Evolutionary conservation across 352 stramenopile genomes (phyloP).

Genomic region (Phytophthora pinifolia): DNA sequence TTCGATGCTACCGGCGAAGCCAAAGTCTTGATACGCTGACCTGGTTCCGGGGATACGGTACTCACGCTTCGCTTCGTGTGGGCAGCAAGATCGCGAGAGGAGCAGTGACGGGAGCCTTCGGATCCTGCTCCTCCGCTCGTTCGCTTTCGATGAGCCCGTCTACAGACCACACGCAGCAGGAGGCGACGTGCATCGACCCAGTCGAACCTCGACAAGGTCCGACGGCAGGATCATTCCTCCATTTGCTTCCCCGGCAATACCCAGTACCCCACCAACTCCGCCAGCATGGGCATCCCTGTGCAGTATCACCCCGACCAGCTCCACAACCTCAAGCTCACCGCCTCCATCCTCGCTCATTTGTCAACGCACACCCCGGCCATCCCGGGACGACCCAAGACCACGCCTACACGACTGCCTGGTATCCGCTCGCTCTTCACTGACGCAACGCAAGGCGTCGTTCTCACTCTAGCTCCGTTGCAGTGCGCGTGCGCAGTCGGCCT

Average conservation of each 20-base stretch:
- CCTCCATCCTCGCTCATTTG: slow-evolving; percentile 30
- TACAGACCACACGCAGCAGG: slow-evolving; percentile 17
- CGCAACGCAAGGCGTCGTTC: neutral
- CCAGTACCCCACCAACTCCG: slow-evolving; percentile 5
- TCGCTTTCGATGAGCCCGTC: slow-evolving; percentile 20
- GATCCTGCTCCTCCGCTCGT: slow-evolving; percentile 25
- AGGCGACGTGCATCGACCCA: neutral
- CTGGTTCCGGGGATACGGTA: slow-evolving; percentile 19
- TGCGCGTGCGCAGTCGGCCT: slow-evolving; percentile 20
- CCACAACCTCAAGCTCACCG: slow-evolving; percentile 32
- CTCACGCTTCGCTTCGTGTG: slow-evolving; percentile 14
- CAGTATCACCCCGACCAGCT: slow-evolving; percentile 23
- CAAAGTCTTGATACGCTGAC: slow-evolving; percentile 19
- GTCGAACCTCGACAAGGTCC: slow-evolving; percentile 12
- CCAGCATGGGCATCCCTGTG: slow-evolving; percentile 22
- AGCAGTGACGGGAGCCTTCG: slow-evolving; percentile 23
- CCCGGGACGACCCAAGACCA: slow-evolving; percentile 20
- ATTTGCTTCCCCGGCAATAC: slow-evolving; percentile 39
- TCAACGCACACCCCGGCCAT: slow-evolving; percentile 20
- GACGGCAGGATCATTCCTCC: slow-evolving; percentile 29
- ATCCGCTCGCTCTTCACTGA: slow-evolving; percentile 26
- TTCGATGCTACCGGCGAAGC: slow-evolving; percentile 7
- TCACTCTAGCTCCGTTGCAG: slow-evolving; percentile 26
- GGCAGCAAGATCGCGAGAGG: slow-evolving; percentile 23
- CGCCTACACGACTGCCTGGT: slow-evolving; percentile 14